phyloP scores from a whole-genome alignment of 495 filamentous ascomycete species.

The Tricharina praecox region DNA sequence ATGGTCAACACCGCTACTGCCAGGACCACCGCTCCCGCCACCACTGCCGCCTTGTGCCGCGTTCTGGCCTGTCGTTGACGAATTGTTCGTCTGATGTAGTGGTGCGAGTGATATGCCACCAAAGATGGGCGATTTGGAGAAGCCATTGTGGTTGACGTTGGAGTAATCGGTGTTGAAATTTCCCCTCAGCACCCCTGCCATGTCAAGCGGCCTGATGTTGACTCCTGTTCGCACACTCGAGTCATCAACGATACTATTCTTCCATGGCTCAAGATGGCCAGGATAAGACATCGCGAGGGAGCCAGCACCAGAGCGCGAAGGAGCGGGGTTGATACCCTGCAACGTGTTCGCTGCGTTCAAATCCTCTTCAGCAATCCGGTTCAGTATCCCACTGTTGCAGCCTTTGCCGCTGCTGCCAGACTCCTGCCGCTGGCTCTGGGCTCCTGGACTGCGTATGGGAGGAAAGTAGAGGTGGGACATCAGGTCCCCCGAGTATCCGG shows the following conservation, averaged over 20 bases:
- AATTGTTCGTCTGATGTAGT: background rate
- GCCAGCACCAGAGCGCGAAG: background rate
- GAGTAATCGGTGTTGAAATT: background rate
- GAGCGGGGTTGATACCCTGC: slow-evolving; percentile 18
- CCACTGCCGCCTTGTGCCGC: background rate
- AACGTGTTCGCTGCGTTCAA: slow-evolving; percentile 12
- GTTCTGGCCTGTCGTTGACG: too few species aligned
- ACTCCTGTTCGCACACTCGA: background rate
- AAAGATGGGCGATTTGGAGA: background rate
- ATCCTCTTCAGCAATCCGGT: slow-evolving; percentile 12
- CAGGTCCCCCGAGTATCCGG: background rate
- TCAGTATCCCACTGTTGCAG: background rate
- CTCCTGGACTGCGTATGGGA: background rate
- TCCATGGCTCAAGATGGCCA: background rate
- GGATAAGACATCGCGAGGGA: background rate
- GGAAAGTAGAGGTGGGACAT: slow-evolving; percentile 1
- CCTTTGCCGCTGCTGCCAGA: too few species aligned
- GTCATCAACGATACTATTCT: background rate
- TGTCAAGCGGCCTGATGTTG: background rate
- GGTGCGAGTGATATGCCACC: background rate
- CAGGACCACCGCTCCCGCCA: background rate
- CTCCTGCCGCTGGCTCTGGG: background rate
- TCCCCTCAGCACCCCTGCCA: background rate
- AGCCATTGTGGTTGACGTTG: background rate
- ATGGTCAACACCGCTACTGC: too few species aligned